Conservation (phyloP, 2,329 filamentous ascomycete species). For the Capronia americana region DNA sequence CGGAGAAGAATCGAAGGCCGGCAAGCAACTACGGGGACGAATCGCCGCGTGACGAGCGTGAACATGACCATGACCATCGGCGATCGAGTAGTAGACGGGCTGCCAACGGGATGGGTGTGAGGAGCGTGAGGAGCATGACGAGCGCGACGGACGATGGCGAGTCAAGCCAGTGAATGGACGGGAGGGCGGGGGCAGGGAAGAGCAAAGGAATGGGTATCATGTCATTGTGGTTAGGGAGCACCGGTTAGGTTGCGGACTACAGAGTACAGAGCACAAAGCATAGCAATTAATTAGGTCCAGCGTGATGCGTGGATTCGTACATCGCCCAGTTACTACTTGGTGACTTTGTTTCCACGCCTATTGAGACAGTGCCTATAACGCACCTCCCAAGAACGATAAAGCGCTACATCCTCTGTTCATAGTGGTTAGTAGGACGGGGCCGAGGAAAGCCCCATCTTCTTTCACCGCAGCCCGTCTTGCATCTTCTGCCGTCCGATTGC, state of each 20-base stretch:
- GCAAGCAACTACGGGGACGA: slow-evolving; percentile 7
- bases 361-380: background rate
- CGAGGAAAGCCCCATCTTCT: too few relatives aligned
- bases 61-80: background rate
- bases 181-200: background rate
- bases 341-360: background rate
- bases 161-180: background rate
- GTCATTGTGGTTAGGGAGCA: background rate
- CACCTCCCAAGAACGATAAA: too few relatives aligned
- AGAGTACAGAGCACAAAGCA: background rate
- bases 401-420: too few relatives aligned
- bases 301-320: background rate
- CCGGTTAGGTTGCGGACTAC: background rate
- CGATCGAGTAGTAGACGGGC: background rate
- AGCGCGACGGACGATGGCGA: background rate
- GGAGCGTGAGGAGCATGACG: background rate
- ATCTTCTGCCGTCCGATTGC: background rate
- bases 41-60: slow-evolving; percentile 3
- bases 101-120: background rate
- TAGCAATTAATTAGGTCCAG: background rate
- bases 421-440: too few relatives aligned
- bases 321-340: too few relatives aligned
- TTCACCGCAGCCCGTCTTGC: too few relatives aligned
- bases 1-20: slow-evolving; percentile 73
- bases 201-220: background rate